Evolutionary conservation across 1,139 yeast species (phyloP).

Genomic region (Suhomyces panamericanus): DNA sequence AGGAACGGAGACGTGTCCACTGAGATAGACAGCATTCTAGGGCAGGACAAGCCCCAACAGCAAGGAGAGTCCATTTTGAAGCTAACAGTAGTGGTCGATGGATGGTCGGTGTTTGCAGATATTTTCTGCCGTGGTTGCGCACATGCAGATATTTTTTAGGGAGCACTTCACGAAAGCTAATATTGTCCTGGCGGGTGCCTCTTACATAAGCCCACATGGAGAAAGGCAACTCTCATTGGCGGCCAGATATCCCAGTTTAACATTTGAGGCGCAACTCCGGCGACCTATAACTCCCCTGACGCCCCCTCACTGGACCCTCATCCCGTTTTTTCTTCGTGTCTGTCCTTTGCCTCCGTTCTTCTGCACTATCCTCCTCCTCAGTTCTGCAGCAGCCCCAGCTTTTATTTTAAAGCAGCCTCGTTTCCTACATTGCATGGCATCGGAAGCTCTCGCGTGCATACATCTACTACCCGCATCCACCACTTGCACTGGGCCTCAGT

Average conservation of each 20-base stretch:
- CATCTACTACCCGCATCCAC: not conserved
- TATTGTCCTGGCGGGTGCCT: not conserved
- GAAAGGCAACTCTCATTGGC: not conserved
- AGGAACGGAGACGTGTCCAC: no score
- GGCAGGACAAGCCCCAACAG: no score
- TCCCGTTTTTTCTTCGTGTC: no score
- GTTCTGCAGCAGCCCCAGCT: not conserved
- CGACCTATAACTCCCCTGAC: not conserved
- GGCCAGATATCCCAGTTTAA: not conserved
- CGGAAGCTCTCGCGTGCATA: not conserved
- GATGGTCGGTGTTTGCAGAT: not conserved
- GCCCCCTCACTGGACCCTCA: not conserved
- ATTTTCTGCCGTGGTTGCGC: not conserved
- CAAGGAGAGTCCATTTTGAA: no score
- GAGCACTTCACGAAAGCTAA: conserved; percentile 6
- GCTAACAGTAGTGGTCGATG: no score
- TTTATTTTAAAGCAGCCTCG: not conserved
- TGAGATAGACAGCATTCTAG: no score
- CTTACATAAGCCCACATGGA: conserved; percentile 7
- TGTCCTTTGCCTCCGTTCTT: no score
- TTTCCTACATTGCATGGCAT: not conserved
- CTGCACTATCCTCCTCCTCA: no score
- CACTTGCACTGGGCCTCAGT: not conserved
- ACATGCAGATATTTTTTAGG: conserved; percentile 1
- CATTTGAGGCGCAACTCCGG: conserved; percentile 6